Base-by-base conservation (phyloP, 2,329 filamentous ascomycete species). In the Seiridium cupressi region DNA sequence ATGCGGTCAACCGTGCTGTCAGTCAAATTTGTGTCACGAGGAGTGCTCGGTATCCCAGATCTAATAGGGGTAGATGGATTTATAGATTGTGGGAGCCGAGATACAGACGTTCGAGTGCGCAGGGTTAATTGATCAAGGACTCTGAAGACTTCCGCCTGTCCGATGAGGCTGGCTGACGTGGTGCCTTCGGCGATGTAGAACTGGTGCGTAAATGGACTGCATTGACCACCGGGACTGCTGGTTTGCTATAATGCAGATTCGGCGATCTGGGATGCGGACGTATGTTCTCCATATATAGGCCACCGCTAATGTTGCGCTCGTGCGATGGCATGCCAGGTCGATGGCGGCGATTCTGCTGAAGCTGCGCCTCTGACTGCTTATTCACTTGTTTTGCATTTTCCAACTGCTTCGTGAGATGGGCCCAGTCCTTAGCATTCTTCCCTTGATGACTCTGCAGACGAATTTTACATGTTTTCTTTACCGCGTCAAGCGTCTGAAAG, bases 1-100 rank as follows among this genome's bases (percentile, higher is more conserved):
- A 78, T 74, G 68, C 76, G 79, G 53, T 63, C 62, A 47, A 66
- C 66, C 4, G 68, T 70, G 65, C 75, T 79, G 58, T 79, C 77
- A 10, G 77, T 76, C 57, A 76, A 70, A 53, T 74, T 78, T 34
- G 70, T 70, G 42, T 78, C 75, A 11, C 70, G 71, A 7, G 44
- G 58, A 13, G 58, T 49, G 53, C 64, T 69, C 2, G 77, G 76
- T 0, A 76, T 77, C 35, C 66, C 69, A 13, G 70, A 71, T 11
- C 74, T 70, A 60, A 69, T 74, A 0, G 75, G 76, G 2, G 76
- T 78, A 13, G 74, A 65, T 13, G 75, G 68, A 46, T 68, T 66
- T 51, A 68, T 61, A 6, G 66, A 72, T 3, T 76, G 66, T 0
- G 77, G 77, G 3, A 79, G 67, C 53, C 73, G 75, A 2, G 77